A percentile compares a stretch with the other conserved stretches of the same genome.
Conservation (phyloP, 306 rosid genomes). For the Corylus avellana region DNA sequence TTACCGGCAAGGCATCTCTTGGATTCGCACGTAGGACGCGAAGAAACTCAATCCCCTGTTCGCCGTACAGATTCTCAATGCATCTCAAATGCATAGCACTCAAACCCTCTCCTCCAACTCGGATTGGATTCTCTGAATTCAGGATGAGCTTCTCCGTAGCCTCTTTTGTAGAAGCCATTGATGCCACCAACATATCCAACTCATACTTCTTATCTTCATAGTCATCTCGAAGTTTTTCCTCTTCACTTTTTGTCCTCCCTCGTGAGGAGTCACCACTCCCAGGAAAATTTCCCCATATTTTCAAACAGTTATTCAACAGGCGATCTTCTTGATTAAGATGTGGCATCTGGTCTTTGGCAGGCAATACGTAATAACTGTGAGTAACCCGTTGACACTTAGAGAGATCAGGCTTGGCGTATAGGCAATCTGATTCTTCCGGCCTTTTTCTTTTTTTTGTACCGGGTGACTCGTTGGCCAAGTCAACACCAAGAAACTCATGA, state of each 20-base stretch:
- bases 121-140: background rate
- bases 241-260: background rate
- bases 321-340: too few species aligned
- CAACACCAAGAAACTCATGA: too few species aligned
- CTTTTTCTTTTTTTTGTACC: too few species aligned
- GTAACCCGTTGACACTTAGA: too few species aligned
- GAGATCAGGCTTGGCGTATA: too few species aligned
- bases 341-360: too few species aligned
- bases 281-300: too few species aligned
- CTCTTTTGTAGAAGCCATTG: background rate
- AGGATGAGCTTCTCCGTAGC: background rate
- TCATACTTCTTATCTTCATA: background rate
- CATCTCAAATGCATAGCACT: background rate
- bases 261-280: too few species aligned
- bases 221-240: background rate
- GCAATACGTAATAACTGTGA: too few species aligned
- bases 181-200: background rate
- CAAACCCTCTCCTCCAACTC: background rate
- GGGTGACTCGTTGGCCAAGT: too few species aligned
- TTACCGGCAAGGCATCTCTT: background rate
- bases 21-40: background rate
- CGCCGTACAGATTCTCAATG: background rate
- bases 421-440: too few species aligned
- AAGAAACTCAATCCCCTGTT: background rate
- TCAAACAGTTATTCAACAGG: too few species aligned